Percentiles rank a stretch among this genome's conserved stretches.
phyloP scores from a whole-genome alignment of 768 basidiomycete genomes.

The Symmetrospora coprosmae region DNA sequence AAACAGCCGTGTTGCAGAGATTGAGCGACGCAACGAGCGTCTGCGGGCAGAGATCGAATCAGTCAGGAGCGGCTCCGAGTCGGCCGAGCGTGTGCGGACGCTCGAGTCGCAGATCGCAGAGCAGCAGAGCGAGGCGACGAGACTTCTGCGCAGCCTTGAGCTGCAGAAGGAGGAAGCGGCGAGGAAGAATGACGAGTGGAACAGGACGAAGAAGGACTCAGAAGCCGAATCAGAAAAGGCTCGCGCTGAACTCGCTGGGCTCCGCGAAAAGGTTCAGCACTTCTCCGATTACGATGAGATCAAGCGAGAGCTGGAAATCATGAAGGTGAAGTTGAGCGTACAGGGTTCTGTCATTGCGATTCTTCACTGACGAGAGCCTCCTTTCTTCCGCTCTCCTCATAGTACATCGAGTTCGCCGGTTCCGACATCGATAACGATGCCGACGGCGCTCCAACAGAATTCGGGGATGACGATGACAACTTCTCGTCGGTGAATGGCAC shows the following conservation, averaged over 20 bases:
- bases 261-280: conserved; percentile 55
- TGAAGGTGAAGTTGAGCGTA: conserved; percentile 55
- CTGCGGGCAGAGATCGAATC: conserved; percentile 87
- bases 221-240: conserved; percentile 32
- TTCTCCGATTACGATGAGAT: conserved; percentile 88
- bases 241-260: conserved; percentile 52
- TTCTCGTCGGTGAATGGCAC: conserved; percentile 15
- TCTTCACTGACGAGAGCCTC: background rate
- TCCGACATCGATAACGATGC: conserved; percentile 53
- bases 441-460: conserved; percentile 38
- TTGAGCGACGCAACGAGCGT: conserved; percentile 91
- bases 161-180: conserved; percentile 43
- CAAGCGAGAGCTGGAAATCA: conserved; percentile 92
- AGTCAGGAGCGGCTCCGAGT: conserved; percentile 62
- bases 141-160: conserved; percentile 51
- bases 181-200: conserved; percentile 48
- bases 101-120: conserved; percentile 61
- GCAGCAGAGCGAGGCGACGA: conserved; percentile 60
- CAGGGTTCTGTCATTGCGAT: too few relatives aligned
- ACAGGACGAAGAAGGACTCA: conserved; percentile 47
- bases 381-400: background rate
- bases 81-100: conserved; percentile 50
- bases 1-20: conserved; percentile 79
- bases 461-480: conserved; percentile 33
- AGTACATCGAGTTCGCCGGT: conserved; percentile 95